These are phyloP conservation scores for Drechslera avenae DNA, from an alignment of 2,329 filamentous ascomycete species.

Conservation along the genomic window DNA sequence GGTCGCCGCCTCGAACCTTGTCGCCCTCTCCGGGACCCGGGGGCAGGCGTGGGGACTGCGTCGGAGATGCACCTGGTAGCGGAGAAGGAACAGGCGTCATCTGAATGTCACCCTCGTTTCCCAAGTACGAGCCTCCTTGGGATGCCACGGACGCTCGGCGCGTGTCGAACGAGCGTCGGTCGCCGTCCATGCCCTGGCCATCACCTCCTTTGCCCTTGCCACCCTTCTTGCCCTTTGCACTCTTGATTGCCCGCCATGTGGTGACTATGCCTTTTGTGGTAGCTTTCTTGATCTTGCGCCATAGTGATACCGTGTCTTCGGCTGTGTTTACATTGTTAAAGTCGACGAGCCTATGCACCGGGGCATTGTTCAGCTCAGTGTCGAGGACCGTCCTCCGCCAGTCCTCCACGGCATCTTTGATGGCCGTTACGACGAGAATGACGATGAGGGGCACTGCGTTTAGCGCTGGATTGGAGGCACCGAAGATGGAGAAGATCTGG, in stretches of 20 bases:
- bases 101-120: conserved; percentile 72
- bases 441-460: conserved; percentile 91
- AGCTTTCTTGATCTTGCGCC: conserved; percentile 91
- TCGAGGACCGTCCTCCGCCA: conserved; percentile 90
- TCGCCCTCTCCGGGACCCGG: conserved; percentile 34
- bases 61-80: conserved; percentile 57
- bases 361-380: conserved; percentile 93
- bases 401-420: conserved; percentile 96
- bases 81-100: conserved; percentile 96
- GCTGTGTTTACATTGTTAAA: conserved; percentile 94
- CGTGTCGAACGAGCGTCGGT: conserved; percentile 70
- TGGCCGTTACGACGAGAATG: conserved; percentile 83
- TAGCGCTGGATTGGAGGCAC: conserved; percentile 85
- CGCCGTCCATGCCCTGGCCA: conserved; percentile 58
- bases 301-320: conserved; percentile 81
- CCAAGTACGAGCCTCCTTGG: conserved; percentile 58
- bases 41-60: conserved; percentile 34
- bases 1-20: conserved; percentile 32
- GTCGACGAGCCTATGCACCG: conserved; percentile 84
- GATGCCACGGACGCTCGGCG: conserved; percentile 63
- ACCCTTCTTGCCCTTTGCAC: conserved; percentile 43
- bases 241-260: conserved; percentile 57
- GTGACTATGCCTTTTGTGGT: conserved; percentile 67
- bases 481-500: conserved; percentile 96
- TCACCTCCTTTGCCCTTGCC: conserved; percentile 51